phyloP scores from a whole-genome alignment of 2,329 filamentous ascomycete species.

The Torrubiellomyces zombiae region DNA sequence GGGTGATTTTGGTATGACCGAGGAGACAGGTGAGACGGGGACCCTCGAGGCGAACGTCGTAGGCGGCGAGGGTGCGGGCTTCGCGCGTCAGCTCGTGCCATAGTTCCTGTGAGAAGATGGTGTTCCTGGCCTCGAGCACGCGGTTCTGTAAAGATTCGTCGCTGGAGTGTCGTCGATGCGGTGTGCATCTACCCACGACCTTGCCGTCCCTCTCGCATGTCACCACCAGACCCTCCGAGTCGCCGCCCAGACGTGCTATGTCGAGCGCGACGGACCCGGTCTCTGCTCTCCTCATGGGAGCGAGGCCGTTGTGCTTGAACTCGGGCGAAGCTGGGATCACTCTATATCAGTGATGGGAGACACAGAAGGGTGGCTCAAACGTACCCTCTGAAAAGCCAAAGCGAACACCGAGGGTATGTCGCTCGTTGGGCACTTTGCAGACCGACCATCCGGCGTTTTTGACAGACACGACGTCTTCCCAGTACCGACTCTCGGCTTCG shows the following conservation, averaged over 20 bases:
- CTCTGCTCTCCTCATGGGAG: slow-evolving; percentile 56
- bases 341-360: slow-evolving; percentile 14
- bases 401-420: slow-evolving; percentile 62
- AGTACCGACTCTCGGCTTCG: slow-evolving; percentile 67
- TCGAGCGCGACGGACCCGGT: slow-evolving; percentile 66
- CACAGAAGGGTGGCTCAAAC: slow-evolving; percentile 7
- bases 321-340: slow-evolving; percentile 29
- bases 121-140: slow-evolving; percentile 61
- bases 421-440: slow-evolving; percentile 57
- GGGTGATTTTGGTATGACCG: slow-evolving; percentile 35
- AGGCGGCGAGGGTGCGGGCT: slow-evolving; percentile 52
- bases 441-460: slow-evolving; percentile 77
- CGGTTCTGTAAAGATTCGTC: slow-evolving; percentile 42
- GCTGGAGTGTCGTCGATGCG: slow-evolving; percentile 35
- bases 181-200: slow-evolving; percentile 38
- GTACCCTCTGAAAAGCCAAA: slow-evolving; percentile 73
- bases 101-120: slow-evolving; percentile 68
- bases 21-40: slow-evolving; percentile 38
- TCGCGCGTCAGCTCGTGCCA: slow-evolving; percentile 83
- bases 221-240: slow-evolving; percentile 48
- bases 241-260: slow-evolving; percentile 32
- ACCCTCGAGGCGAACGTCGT: slow-evolving; percentile 49
- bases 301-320: slow-evolving; percentile 57
- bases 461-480: slow-evolving; percentile 69
- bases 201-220: slow-evolving; percentile 41